A percentile compares a stretch with the other conserved stretches of the same genome.
phyloP scores from a whole-genome alignment of 2,329 filamentous ascomycete genomes.

The Fusarium aywerte region DNA sequence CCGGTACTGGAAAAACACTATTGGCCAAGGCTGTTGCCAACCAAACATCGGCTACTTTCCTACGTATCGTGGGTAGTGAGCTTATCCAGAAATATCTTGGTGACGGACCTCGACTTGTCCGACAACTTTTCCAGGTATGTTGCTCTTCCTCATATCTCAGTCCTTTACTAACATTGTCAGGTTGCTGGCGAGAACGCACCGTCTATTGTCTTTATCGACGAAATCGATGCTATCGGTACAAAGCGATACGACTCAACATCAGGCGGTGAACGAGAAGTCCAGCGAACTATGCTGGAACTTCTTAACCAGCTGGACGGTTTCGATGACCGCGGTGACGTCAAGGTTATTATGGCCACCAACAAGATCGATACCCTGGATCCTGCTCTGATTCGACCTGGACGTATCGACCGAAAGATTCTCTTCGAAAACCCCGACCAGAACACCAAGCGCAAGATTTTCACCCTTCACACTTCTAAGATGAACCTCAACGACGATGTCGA shows the following conservation, averaged over 20 bases:
- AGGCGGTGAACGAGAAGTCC: constrained; percentile 95
- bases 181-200: constrained; percentile 96
- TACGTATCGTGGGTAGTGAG: constrained; percentile 96
- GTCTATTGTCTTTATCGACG: constrained; percentile 98
- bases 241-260: constrained; percentile 99
- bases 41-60: constrained; percentile 97
- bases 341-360: constrained; percentile 99
- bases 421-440: constrained; percentile 80
- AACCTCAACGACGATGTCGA: constrained; percentile 96
- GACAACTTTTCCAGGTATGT: constrained; percentile 88
- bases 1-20: constrained; percentile 95
- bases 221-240: constrained; percentile 98
- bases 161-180: constrained; percentile 53
- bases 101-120: constrained; percentile 92
- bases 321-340: constrained; percentile 97
- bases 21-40: constrained; percentile 98
- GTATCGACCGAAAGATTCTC: constrained; percentile 97
- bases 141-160: background rate
- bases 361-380: constrained; percentile 99
- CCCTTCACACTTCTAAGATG: constrained; percentile 98
- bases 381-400: constrained; percentile 92
- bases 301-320: constrained; percentile 72
- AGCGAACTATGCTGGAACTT: constrained; percentile 62
- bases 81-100: constrained; percentile 99
- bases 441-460: constrained; percentile 98